Percentiles rank a stretch among this genome's conserved stretches.
Evolutionary conservation across 139 green algal species (phyloP).

Genomic region (Parachlorella kessleri): DNA sequence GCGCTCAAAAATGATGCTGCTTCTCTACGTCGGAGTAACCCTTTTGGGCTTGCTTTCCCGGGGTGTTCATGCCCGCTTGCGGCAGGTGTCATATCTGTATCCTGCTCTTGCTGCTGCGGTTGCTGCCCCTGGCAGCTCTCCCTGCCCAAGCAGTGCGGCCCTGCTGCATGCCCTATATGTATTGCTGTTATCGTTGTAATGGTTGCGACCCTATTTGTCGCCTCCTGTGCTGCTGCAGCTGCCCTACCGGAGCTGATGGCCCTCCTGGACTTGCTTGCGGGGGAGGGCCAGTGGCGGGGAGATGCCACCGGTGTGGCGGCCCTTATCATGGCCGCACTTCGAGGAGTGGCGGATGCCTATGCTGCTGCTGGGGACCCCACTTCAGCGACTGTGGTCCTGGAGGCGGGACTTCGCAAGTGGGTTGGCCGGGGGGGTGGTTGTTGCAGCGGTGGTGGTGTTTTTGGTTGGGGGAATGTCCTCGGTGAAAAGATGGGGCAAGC

Average conservation of each 20-base stretch:
- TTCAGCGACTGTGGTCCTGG: slow-evolving; percentile 39
- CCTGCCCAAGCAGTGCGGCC: neutral
- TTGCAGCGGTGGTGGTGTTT: neutral
- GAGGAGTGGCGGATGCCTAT: slow-evolving; percentile 33
- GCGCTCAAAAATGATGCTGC: too few relatives aligned
- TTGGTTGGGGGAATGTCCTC: neutral
- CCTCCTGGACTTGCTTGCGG: slow-evolving; percentile 32
- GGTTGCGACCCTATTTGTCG: neutral
- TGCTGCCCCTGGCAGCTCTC: neutral
- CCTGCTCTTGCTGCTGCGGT: neutral
- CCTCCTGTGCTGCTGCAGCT: slow-evolving; percentile 31
- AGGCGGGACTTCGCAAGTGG: slow-evolving; percentile 40
- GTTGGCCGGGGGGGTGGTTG: too few relatives aligned
- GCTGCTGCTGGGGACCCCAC: slow-evolving; percentile 22
- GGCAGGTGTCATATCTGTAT: neutral
- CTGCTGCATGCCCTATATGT: neutral
- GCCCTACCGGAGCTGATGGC: slow-evolving; percentile 48
- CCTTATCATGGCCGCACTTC: slow-evolving; percentile 30
- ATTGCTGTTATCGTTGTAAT: neutral
- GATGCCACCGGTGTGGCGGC: slow-evolving; percentile 36
- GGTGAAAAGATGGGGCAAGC: neutral
- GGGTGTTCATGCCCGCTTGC: neutral
- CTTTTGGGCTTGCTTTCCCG: neutral
- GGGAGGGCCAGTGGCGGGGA: slow-evolving; percentile 29
- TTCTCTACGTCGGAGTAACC: neutral